These are phyloP conservation scores for Berkeleyomyces basicola DNA, from an alignment of 2,329 filamentous ascomycete species.

Conservation along the genomic window DNA sequence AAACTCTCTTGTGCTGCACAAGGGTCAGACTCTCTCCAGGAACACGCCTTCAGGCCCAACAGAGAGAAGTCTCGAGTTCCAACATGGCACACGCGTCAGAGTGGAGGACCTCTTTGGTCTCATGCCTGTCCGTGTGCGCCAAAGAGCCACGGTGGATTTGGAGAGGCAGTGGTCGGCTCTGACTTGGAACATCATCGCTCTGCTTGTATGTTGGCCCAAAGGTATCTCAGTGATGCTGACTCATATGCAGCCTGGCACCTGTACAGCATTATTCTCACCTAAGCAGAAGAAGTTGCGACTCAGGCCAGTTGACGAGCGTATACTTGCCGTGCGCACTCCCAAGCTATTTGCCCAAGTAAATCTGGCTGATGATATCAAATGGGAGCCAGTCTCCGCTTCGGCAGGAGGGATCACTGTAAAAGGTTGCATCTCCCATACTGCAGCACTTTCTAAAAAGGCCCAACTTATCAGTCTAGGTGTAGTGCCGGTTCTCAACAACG, in stretches of 20 bases:
- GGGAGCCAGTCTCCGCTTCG: slow-evolving; percentile 56
- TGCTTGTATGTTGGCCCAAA: slow-evolving; percentile 54
- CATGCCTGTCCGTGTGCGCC: slow-evolving; percentile 80
- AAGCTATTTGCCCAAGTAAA: slow-evolving; percentile 49
- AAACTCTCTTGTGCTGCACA: slow-evolving; percentile 53
- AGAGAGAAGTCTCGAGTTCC: slow-evolving; percentile 35
- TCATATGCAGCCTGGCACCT: not conserved
- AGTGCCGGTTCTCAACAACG: slow-evolving; percentile 40
- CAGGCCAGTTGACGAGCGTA: not conserved
- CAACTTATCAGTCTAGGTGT: slow-evolving; percentile 77
- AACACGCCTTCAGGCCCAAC: slow-evolving; percentile 43
- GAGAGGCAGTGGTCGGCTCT: slow-evolving; percentile 50
- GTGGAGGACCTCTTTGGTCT: slow-evolving; percentile 75
- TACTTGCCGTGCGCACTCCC: slow-evolving; percentile 19
- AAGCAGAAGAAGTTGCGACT: not conserved
- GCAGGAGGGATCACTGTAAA: slow-evolving; percentile 43
- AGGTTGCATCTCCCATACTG: slow-evolving; percentile 54
- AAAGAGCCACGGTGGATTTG: slow-evolving; percentile 40
- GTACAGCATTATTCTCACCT: not conserved
- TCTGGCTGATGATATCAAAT: slow-evolving; percentile 34
- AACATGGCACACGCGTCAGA: slow-evolving; percentile 58
- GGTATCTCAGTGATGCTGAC: slow-evolving; percentile 38
- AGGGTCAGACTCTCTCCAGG: slow-evolving; percentile 47
- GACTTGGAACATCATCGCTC: slow-evolving; percentile 37
- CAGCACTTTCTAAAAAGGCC: slow-evolving; percentile 51